Evolutionary conservation across 306 rosid genomes (phyloP).

Genomic region (Benincasa hispida): DNA sequence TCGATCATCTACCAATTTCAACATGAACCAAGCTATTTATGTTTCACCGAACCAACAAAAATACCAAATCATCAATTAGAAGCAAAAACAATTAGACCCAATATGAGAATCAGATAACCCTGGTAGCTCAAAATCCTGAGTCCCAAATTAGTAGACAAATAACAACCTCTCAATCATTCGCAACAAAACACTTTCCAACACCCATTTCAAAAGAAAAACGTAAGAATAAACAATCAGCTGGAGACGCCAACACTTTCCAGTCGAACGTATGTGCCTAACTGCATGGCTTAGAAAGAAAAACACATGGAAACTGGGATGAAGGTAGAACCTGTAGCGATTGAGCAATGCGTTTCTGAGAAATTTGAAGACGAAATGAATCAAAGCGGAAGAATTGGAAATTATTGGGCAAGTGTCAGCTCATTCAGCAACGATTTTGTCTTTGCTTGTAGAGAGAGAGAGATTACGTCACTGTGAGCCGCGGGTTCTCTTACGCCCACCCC

Average conservation of each 20-base stretch:
- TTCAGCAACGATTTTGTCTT: background rate
- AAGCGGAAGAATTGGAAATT: background rate
- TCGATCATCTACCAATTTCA: background rate
- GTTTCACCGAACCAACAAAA: background rate
- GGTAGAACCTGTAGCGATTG: constrained; percentile 12
- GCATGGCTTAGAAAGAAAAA: background rate
- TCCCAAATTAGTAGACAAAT: background rate
- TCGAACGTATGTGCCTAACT: background rate
- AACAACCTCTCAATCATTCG: background rate
- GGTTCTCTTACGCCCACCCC: background rate
- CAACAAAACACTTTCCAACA: background rate
- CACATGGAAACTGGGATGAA: background rate
- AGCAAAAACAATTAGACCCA: background rate
- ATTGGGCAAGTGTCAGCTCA: background rate
- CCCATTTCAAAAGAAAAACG: background rate
- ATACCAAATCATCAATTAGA: background rate
- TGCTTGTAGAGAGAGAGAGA: background rate
- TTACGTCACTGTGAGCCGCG: background rate
- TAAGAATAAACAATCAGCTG: background rate
- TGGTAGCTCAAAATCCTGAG: background rate
- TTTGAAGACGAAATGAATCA: background rate
- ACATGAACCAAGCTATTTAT: background rate
- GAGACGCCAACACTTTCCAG: background rate
- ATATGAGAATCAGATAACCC: background rate
- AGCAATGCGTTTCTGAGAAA: background rate